Base-by-base conservation (phyloP, 805 yeast genomes). In the Ogataea methanolica region DNA sequence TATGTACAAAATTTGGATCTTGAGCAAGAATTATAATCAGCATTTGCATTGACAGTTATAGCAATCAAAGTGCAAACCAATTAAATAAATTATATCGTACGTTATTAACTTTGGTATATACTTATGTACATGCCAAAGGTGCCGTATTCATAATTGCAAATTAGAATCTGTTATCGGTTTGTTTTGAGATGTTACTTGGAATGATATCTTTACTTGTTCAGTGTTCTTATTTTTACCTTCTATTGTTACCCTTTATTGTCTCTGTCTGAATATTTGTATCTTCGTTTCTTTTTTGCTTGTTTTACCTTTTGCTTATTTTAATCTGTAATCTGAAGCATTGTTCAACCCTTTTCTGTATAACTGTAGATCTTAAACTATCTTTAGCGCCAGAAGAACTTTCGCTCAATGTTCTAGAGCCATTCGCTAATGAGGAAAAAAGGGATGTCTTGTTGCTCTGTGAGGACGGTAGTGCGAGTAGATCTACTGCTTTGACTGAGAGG, bases 11-110 rank as follows among this genome's bases (percentile, higher is more conserved):
- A 71, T 36, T 60, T 71, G 33, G 84, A 79, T 45, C 61, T 83
- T 39, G 90, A 83, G 54, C 78, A 74, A 51, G 90, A 84, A 52
- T 61, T 83, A 56, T 88, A 82, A 51, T 83, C 74, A 61, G 89
- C 21, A 19, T 19, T 19, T 3, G 88, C 2, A 62, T 83, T 39
- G 89, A 84, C 63, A 76, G 84, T 39, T 73, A 68, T 46, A 52
- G 52, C 36, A 55, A 48, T 39, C 56, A 53, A 15, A 41, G 36
- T 26, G 12, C 6, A 21, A 22, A 36, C 26, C 16, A 26, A 15
- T 45, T 15, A 44, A 17, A 9, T 12, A 38, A 19, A 19, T 19
- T 17, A 22, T 34, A 33, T 39, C 5, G 15, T 22, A 23, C n/a
- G n/a, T 36, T 33, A 35, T 23, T 17, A 15, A 16, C 11, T 19